Evolutionary conservation across 805 yeast genomes (phyloP).

Genomic region (Ogataea ramenticola): DNA sequence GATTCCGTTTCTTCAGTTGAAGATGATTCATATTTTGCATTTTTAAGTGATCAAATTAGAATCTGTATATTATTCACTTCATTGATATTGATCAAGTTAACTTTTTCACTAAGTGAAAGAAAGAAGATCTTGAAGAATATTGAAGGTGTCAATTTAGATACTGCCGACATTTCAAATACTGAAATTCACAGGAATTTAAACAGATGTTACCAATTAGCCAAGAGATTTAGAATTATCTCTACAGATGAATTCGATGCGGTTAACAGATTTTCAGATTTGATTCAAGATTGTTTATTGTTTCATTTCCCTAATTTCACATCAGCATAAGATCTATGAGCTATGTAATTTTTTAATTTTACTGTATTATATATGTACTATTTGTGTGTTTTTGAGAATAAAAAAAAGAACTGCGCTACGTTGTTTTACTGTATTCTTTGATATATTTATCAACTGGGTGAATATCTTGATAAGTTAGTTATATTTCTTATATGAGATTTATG

Average conservation of each 20-base stretch:
- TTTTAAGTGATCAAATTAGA: constrained; percentile 65
- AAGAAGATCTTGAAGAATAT: not conserved
- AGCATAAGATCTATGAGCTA: not conserved
- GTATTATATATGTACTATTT: not conserved
- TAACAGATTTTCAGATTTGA: constrained; percentile 6
- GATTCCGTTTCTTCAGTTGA: constrained; percentile 29
- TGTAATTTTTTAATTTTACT: not conserved
- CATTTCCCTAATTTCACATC: not conserved
- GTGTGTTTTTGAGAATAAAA: not conserved
- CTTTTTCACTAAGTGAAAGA: constrained; percentile 4
- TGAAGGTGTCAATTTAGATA: constrained; percentile 2
- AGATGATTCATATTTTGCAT: constrained; percentile 53
- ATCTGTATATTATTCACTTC: constrained; percentile 40
- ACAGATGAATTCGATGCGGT: constrained; percentile 10
- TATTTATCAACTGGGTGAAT: no score
- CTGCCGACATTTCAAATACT: constrained; percentile 6
- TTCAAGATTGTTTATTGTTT: constrained; percentile 1
- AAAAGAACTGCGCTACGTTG: no score
- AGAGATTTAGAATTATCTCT: constrained; percentile 9
- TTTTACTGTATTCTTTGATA: no score
- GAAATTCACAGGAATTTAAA: constrained; percentile 9
- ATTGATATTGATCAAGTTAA: constrained; percentile 26
- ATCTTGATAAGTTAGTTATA: no score
- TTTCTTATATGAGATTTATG: not conserved
- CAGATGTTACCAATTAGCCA: constrained; percentile 4